Evolutionary conservation across 805 yeast genomes (phyloP).

Genomic region (Kodamaea sagamina): DNA sequence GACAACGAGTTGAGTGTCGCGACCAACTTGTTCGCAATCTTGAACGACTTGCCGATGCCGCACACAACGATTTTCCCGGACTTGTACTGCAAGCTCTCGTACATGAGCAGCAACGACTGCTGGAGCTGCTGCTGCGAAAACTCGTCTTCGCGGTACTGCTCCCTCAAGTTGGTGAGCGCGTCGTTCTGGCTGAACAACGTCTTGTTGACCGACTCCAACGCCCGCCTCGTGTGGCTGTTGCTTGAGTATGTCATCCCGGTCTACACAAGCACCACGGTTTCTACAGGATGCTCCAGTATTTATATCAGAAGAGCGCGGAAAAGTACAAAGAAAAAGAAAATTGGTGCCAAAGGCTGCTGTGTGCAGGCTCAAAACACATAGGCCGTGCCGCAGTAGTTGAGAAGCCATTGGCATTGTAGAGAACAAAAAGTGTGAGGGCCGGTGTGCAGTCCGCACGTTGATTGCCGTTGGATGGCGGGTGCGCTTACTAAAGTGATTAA

Average conservation of each 20-base stretch:
- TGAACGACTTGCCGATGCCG: constrained; percentile 84
- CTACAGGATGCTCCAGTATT: background rate
- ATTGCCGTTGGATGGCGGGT: background rate
- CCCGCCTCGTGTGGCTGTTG: constrained; percentile 14
- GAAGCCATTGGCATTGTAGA: background rate
- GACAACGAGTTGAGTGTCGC: constrained; percentile 84
- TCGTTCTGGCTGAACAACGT: constrained; percentile 49
- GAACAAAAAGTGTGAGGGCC: too few species aligned
- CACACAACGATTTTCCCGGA: constrained; percentile 74
- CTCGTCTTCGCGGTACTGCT: constrained; percentile 47
- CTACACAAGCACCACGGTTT: background rate
- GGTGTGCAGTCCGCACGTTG: background rate
- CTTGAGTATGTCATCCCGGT: background rate
- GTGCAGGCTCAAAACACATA: background rate
- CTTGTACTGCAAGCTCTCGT: constrained; percentile 21
- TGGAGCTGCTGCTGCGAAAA: constrained; percentile 49
- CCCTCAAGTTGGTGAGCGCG: constrained; percentile 47
- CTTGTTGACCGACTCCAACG: constrained; percentile 36
- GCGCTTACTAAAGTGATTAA: background rate
- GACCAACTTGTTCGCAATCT: constrained; percentile 73
- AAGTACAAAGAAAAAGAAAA: constrained; percentile 4
- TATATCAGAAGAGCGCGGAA: constrained; percentile 1
- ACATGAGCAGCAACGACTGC: constrained; percentile 44
- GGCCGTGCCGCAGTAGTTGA: constrained; percentile 2
- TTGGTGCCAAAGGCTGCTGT: too few species aligned